Evolutionary conservation across 192 early-diverging fungal genomes (phyloP).

Genomic region (Coemansia sp.): DNA sequence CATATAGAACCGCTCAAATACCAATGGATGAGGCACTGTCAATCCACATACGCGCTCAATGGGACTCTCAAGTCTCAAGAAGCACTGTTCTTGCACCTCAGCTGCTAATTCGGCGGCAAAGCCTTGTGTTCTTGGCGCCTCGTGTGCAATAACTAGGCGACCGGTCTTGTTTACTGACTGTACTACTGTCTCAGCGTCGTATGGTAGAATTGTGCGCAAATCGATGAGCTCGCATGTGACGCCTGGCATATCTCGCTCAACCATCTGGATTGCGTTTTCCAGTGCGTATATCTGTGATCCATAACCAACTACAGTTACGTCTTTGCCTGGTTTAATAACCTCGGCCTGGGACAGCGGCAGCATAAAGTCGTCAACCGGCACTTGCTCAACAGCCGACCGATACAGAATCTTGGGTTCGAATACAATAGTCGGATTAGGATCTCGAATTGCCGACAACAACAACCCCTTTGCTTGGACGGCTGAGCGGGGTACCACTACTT

Average conservation of each 20-base stretch:
- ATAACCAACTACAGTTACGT: slow-evolving; percentile 89
- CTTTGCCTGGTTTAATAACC: slow-evolving; percentile 77
- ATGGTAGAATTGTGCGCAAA: slow-evolving; percentile 84
- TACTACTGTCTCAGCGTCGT: slow-evolving; percentile 87
- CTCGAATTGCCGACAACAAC: slow-evolving; percentile 83
- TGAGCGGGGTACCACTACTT: slow-evolving; percentile 87
- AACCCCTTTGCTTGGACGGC: slow-evolving; percentile 96
- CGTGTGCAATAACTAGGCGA: slow-evolving; percentile 87
- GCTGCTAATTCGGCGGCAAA: slow-evolving; percentile 90
- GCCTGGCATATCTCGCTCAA: slow-evolving; percentile 84
- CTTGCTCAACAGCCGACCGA: slow-evolving; percentile 91
- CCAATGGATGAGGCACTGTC: slow-evolving; percentile 89
- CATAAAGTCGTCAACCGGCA: slow-evolving; percentile 88
- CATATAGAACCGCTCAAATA: slow-evolving; percentile 92
- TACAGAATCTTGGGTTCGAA: slow-evolving; percentile 98
- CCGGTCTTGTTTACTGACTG: slow-evolving; percentile 94
- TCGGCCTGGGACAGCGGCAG: slow-evolving; percentile 92
- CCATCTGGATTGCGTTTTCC: slow-evolving; percentile 84
- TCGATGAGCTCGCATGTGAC: slow-evolving; percentile 91
- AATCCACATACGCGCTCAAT: slow-evolving; percentile 85
- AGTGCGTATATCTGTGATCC: slow-evolving; percentile 93
- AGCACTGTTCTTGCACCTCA: slow-evolving; percentile 88
- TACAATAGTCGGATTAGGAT: slow-evolving; percentile 91
- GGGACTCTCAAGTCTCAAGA: slow-evolving; percentile 88
- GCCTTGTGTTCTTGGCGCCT: slow-evolving; percentile 87